phyloP scores from a whole-genome alignment of 2,329 filamentous ascomycete species.

The Fusarium nelsonii region DNA sequence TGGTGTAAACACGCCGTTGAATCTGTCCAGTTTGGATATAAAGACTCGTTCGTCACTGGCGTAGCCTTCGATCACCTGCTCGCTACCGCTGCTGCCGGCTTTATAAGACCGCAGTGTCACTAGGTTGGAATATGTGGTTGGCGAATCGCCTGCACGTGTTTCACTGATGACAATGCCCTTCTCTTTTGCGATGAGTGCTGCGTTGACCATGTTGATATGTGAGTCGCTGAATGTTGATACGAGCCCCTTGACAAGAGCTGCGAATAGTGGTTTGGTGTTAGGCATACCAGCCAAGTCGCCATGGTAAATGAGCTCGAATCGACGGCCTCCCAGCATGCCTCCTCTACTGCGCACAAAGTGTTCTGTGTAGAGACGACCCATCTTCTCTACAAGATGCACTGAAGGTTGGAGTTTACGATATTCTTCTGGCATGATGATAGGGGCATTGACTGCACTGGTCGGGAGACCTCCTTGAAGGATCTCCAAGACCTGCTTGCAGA shows the following conservation, averaged over 20 bases:
- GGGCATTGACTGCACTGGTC: conserved; percentile 82
- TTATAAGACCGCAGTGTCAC: conserved; percentile 74
- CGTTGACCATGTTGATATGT: conserved; percentile 87
- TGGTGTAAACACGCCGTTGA: conserved; percentile 79
- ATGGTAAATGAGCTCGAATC: conserved; percentile 82
- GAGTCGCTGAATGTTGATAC: conserved; percentile 75
- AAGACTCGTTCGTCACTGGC: conserved; percentile 72
- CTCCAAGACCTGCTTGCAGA: conserved; percentile 82
- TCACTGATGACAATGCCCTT: conserved; percentile 84
- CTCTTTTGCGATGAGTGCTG: conserved; percentile 78
- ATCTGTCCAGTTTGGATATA: conserved; percentile 80
- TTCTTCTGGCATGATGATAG: conserved; percentile 83
- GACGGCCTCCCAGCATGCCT: conserved; percentile 69
- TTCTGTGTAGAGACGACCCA: conserved; percentile 83
- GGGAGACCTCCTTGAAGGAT: conserved; percentile 80
- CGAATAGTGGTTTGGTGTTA: conserved; percentile 83
- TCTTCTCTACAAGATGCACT: conserved; percentile 80
- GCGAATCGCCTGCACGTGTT: conserved; percentile 73
- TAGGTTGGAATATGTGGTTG: conserved; percentile 74
- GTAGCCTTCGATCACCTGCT: conserved; percentile 73
- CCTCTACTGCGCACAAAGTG: conserved; percentile 67
- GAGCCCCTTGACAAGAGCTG: conserved; percentile 82
- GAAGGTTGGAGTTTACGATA: conserved; percentile 83
- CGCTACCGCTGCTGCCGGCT: conserved; percentile 46
- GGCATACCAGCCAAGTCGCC: conserved; percentile 77